Base-by-base conservation (phyloP, 768 basidiomycete species). In the Tylopilus sp. region DNA sequence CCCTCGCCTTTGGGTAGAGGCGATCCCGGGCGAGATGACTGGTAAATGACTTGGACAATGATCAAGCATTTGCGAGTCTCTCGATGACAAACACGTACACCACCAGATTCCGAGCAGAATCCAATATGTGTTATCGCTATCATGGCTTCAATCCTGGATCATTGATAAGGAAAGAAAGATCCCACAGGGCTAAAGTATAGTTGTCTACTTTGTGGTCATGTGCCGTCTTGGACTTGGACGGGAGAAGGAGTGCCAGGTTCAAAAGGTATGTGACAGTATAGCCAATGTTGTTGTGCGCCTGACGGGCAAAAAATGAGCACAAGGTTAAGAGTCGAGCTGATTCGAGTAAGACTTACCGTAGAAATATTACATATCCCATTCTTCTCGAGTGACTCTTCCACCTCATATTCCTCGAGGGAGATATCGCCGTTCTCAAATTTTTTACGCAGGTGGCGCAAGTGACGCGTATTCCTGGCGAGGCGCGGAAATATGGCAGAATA, bases 361-460 rank as follows among this genome's bases (percentile, higher is more conserved):
- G 85, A 87, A 57, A 91, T 87, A 60, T 90, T 92, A 63, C 89
- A 89, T 53, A 93, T 87, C 56, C 84, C 73, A 55, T 90, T 93
- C 78, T 90, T 90, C 72, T 92, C 87, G 40, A 92, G 61, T 29
- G 85, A 87, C 61, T 91, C 88, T 61, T 88, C 88, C 17, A 57
- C 63, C 61, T 91, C 89, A 57, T 86, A 90, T 56, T 79, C 84
- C 49, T 85, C 85, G 14, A 71, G 68, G 0, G 74, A 60, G 12
- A 85, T 81, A 53, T 85, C 79, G 0, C 86, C 85, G 0, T 72
- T 74, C 45, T 85, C 83, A 50, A 79, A 83, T 58, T 75, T 78
- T 45, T 77, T 78, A 31, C 76, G 73, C 4, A 90, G 68, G 3
- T 66, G 67, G 14, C 83, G 79, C 5, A 88, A 74, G 57, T 80